Percentiles rank a stretch among this genome's conserved stretches.
Conservation (phyloP, 2,329 filamentous ascomycete species). For the Remersonia thermophila region DNA sequence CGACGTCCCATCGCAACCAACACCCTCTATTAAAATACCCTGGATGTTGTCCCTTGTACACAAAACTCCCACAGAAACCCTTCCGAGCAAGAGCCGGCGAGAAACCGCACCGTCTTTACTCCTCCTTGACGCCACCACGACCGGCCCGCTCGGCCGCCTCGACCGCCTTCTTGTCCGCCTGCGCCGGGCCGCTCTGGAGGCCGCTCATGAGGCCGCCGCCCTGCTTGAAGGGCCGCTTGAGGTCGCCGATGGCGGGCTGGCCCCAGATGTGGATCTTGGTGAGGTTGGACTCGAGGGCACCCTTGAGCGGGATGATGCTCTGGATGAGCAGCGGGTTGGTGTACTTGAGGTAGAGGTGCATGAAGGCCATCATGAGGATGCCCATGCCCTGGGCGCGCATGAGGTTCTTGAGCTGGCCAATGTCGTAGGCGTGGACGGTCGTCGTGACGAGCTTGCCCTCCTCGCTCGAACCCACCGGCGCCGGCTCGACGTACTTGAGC, state of each 20-base stretch:
- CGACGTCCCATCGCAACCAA: too few species aligned
- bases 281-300: slow-evolving; percentile 86
- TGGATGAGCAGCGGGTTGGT: slow-evolving; percentile 98
- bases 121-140: slow-evolving; percentile 59
- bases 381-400: slow-evolving; percentile 93
- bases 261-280: slow-evolving; percentile 92
- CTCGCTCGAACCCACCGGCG: slow-evolving; percentile 84
- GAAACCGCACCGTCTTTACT: slow-evolving; percentile 34
- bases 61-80: slow-evolving; percentile 1
- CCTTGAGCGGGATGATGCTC: slow-evolving; percentile 95
- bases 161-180: slow-evolving; percentile 86
- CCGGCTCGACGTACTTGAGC: slow-evolving; percentile 95
- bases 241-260: slow-evolving; percentile 73
- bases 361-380: slow-evolving; percentile 93
- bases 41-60: not conserved
- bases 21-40: not conserved
- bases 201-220: slow-evolving; percentile 70
- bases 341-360: slow-evolving; percentile 99
- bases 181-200: slow-evolving; percentile 59
- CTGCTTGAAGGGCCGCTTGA: slow-evolving; percentile 93
- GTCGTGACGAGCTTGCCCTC: slow-evolving; percentile 95
- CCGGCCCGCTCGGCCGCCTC: slow-evolving; percentile 68
- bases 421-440: slow-evolving; percentile 91
- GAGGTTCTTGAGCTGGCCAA: slow-evolving; percentile 66
- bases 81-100: not conserved